Conservation (phyloP, 805 yeast species). For the Saturnispora mendoncae region DNA sequence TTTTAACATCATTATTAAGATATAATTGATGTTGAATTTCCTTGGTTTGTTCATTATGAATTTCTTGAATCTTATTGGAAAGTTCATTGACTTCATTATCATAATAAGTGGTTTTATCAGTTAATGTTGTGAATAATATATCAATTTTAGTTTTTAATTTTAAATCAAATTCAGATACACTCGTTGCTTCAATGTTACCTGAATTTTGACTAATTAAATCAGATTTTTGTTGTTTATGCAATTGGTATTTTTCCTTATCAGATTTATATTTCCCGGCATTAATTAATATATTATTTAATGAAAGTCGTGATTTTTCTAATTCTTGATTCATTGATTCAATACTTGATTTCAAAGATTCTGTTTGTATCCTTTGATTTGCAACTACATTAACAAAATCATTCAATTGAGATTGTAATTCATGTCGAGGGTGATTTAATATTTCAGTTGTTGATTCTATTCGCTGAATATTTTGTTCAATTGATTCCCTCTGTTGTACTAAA, state of each 20-base stretch:
- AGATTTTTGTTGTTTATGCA: conserved; percentile 14
- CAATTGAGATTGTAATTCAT: conserved; percentile 32
- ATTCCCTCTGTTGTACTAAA: conserved; percentile 37
- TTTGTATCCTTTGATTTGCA: conserved; percentile 19
- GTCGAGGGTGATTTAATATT: conserved; percentile 36
- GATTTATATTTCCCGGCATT: conserved; percentile 48
- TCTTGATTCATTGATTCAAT: conserved; percentile 22
- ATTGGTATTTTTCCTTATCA: conserved; percentile 19
- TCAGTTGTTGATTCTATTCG: conserved; percentile 42
- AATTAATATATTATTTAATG: conserved; percentile 33
- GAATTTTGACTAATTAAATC: conserved; percentile 11
- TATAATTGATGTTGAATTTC: conserved; percentile 38
- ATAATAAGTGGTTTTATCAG: conserved; percentile 4
- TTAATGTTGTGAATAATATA: conserved; percentile 5
- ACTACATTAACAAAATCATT: conserved; percentile 33
- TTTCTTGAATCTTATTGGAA: conserved; percentile 13
- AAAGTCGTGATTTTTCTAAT: too few species aligned
- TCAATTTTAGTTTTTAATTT: conserved; percentile 13
- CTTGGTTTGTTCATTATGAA: conserved; percentile 30
- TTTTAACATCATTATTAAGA: conserved; percentile 32
- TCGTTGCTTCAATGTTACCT: conserved; percentile 4
- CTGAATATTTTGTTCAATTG: conserved; percentile 41
- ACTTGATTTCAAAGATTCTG: conserved; percentile 10
- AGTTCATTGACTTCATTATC: conserved; percentile 13
- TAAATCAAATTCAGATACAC: conserved; percentile 9